Evolutionary conservation across 352 stramenopile genomes (phyloP), one percentile per base, ranked within the genome.

Genomic region (Phytopythium boreale): DNA sequence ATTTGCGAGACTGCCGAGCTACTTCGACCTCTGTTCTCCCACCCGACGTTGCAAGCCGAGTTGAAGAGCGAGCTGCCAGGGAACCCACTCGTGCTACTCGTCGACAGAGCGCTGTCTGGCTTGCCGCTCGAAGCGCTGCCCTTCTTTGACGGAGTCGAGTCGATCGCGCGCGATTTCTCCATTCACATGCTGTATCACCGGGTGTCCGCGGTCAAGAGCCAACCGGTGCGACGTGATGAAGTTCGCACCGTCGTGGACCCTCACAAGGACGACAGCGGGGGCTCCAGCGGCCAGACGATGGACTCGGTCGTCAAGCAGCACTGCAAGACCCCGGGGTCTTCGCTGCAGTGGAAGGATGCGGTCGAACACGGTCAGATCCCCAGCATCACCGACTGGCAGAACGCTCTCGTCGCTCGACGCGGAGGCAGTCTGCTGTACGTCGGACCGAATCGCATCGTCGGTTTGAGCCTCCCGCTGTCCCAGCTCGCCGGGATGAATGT

Each of bases 401-500:
- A 85, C 19, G 74, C 77, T 4, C 70, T 94, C 39, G 58, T 85
- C n/a, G 70, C 66, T 53, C 79, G 79, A 4, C 82, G 74, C 8
- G 78, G 76, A 31, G 84, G 87, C 10, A 76, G 74, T 9, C 72
- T 96, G 7, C 50, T 93, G 34, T 96, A 91, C 63, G 77, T 90
- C 22, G 90, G 87, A 0, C 75, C 81, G 0, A 90, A 90, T 36
- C 80, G 85, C 9, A 74, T 82, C 11, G 57, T 95, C 4, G 84
- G 85, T 1, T 89, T 78, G 12, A 76, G 61, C 22, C 63, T 89
- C 1, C 69, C 64, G 3, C 65, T 77, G 14, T 62, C 47, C 5
- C 74, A 78, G 4, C 67, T 96, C 5, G 74, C 80, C n/a, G 82
- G 79, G 0, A 90, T 96, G 79, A 91, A 88, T 61, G 62, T 85